Conservation (phyloP, 1,139 yeast genomes). For the Taiozyma sp. region DNA sequence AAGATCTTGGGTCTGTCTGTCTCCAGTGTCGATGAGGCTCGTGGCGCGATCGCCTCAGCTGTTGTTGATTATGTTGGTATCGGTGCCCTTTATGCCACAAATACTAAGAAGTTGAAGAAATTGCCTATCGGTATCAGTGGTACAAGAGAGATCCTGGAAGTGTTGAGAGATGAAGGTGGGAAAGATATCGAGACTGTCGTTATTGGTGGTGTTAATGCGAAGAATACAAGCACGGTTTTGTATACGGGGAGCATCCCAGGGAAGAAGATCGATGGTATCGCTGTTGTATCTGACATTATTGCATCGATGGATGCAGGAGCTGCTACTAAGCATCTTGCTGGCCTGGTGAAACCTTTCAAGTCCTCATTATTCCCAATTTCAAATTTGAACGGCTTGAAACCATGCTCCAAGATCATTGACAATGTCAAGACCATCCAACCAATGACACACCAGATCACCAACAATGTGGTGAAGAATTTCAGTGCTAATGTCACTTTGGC, state of each 20-base stretch:
- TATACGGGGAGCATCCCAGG: slow-evolving; percentile 45
- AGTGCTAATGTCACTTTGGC: slow-evolving; percentile 90
- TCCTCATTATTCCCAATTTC: slow-evolving; percentile 6
- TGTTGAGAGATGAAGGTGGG: slow-evolving; percentile 36
- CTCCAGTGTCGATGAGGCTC: slow-evolving; percentile 53
- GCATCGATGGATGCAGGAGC: slow-evolving; percentile 53
- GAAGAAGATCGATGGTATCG: slow-evolving; percentile 66
- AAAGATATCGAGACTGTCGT: slow-evolving; percentile 56
- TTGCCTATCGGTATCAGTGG: slow-evolving; percentile 66
- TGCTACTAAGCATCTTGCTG: slow-evolving; percentile 40
- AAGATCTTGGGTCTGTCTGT: slow-evolving; percentile 83
- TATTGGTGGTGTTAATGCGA: slow-evolving; percentile 80
- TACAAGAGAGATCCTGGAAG: slow-evolving; percentile 47
- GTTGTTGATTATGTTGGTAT: slow-evolving; percentile 82
- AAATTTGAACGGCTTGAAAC: not conserved
- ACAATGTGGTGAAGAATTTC: slow-evolving; percentile 83
- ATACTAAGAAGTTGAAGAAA: slow-evolving; percentile 57
- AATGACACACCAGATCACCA: slow-evolving; percentile 84
- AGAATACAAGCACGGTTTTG: slow-evolving; percentile 55
- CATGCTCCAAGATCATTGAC: not conserved
- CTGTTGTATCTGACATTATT: slow-evolving; percentile 86
- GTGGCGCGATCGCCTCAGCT: slow-evolving; percentile 46
- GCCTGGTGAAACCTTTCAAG: slow-evolving; percentile 7
- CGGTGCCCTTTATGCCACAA: slow-evolving; percentile 77
- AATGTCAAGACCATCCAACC: slow-evolving; percentile 32